phyloP scores from a whole-genome alignment of 208 protist species.

The Herpetomonas samuelpessoai region DNA sequence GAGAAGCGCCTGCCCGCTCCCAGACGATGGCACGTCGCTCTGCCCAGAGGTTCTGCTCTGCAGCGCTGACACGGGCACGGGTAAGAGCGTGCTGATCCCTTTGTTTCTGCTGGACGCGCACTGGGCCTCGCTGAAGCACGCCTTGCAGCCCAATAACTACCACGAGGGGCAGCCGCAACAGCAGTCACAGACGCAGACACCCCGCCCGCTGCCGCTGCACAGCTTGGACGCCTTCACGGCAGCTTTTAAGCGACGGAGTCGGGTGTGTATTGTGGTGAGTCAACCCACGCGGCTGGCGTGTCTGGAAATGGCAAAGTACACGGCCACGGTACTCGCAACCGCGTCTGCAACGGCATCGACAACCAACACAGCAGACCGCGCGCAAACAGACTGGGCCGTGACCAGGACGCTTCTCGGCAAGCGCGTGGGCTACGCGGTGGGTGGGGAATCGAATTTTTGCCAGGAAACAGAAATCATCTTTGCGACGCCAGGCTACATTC shows the following conservation, averaged over 20 bases:
- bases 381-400: too few species aligned
- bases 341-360: not conserved
- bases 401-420: slow-evolving; percentile 22
- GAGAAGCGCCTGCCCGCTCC: slow-evolving; percentile 17
- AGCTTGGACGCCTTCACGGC: slow-evolving; percentile 27
- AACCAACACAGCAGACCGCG: not conserved
- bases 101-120: slow-evolving; percentile 69
- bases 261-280: slow-evolving; percentile 71
- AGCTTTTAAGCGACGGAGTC: slow-evolving; percentile 40
- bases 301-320: slow-evolving; percentile 54
- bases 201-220: slow-evolving; percentile 15
- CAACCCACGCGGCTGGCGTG: slow-evolving; percentile 82
- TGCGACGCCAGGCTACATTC: slow-evolving; percentile 66
- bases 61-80: slow-evolving; percentile 56
- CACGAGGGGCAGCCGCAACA: not conserved
- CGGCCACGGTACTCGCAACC: slow-evolving; percentile 19
- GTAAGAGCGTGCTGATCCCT: slow-evolving; percentile 70
- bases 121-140: slow-evolving; percentile 40
- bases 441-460: slow-evolving; percentile 44
- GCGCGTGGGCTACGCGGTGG: slow-evolving; percentile 75
- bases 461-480: slow-evolving; percentile 69
- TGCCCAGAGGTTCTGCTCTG: slow-evolving; percentile 37
- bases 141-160: slow-evolving; percentile 11
- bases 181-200: too few species aligned
- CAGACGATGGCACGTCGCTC: not conserved